phyloP scores from a whole-genome alignment of 345 rosid genomes.

The Salix caprea region DNA sequence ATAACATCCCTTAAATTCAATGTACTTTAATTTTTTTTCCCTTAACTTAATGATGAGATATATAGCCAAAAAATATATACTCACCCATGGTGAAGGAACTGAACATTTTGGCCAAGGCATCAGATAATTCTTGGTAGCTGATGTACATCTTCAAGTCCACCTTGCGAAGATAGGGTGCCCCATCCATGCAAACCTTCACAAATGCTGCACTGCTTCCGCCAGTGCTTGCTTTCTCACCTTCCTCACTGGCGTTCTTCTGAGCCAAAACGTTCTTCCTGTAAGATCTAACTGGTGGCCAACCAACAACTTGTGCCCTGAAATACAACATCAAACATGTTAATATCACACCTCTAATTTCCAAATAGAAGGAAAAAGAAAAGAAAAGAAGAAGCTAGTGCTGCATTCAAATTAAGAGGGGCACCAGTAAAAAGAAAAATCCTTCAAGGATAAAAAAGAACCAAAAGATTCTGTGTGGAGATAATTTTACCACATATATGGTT shows the following conservation, averaged over 20 bases:
- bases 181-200: conserved; percentile 97
- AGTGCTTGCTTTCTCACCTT: conserved; percentile 26
- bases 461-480: not conserved
- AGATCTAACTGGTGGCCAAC: conserved; percentile 96
- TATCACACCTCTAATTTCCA: not conserved
- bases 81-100: conserved; percentile 96
- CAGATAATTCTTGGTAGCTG: conserved; percentile 82
- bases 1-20: not conserved
- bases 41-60: not conserved
- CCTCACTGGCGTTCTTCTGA: conserved; percentile 43
- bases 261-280: conserved; percentile 87
- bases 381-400: not conserved
- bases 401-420: not conserved
- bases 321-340: not conserved
- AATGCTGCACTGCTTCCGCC: conserved; percentile 46
- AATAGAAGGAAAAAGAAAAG: not conserved
- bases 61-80: not conserved
- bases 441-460: not conserved
- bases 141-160: conserved; percentile 88
- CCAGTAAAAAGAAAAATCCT: not conserved
- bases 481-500: not conserved
- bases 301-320: conserved; percentile 79
- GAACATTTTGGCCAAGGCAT: conserved; percentile 88
- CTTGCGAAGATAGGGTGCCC: conserved; percentile 93
- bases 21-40: not conserved